Base-by-base conservation (phyloP, 2,329 filamentous ascomycete genomes). In the Pseudocercospora vitis region DNA sequence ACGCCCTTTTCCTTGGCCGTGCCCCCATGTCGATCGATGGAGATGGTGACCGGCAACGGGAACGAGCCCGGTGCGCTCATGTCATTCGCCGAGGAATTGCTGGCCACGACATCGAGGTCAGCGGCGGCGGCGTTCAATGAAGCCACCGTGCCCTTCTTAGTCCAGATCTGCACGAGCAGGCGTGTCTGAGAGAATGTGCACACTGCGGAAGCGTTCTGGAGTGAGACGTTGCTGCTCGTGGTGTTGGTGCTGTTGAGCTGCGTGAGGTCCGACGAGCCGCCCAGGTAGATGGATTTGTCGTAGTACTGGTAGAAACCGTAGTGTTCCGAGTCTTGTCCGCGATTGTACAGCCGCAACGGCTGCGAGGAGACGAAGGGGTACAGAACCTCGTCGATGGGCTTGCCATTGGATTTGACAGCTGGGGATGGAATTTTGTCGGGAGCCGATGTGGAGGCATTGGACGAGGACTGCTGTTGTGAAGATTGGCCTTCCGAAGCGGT, bases 291-390 rank as follows among this genome's bases (percentile, higher is more conserved):
- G 7, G 86, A 87, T 60, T 91, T 89, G 72, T 91, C 85, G 71
- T 88, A 97, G 76, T 96, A 95, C 0, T 82, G 88, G 74, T 96
- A 96, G 74, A 96, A 96, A 14, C 89, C 90, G 71, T 95, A 96
- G 72, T 96, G 90, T 70, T 97, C 92, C 0, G 86, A 86, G 1
- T 81, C 75, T 23, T 88, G 77, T 14, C 88, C 91, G 16, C 91
- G 87, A 69, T 97, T 89, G 70, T 86, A 97, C 1, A 97, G 81
- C 1, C 88, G 83, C 9, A 97, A 77, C 0, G 90, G 92, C 65
- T 97, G 94, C 55, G 76, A 73, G 0, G 78, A 73, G 0, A 87
- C 82, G 6, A 81, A 76, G 0, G 91, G 88, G 40, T 94, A 82
- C 58, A 96, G 76, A 7, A 81, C 81, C 2, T 89, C 88, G 0